Evolutionary conservation across 176 grass and related monocot genomes (phyloP), one percentile per base, ranked within the genome.

Genomic region (Areca catechu): DNA sequence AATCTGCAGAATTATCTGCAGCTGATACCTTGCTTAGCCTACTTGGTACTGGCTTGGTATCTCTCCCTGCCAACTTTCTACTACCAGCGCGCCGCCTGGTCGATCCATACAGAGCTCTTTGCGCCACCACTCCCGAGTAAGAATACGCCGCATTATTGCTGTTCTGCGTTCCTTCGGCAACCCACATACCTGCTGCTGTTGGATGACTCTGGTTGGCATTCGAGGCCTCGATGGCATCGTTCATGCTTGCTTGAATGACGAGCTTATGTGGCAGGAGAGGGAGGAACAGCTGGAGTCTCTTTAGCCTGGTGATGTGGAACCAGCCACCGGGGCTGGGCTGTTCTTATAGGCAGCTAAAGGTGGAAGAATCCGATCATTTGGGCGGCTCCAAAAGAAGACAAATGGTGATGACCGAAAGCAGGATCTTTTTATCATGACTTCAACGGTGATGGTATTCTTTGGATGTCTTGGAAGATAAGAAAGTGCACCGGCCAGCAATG

Each of bases 21-120:
- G 1, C 34, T 14, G 57, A 60, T 25, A 20, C n/a, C 27, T 60
- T 60, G 57, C 57, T 60, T 19, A 60, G 20, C 24, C 57, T 60
- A 30, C 57, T 60, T 16, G 57, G 57, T 4, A 6, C 17, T 17
- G 16, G 12, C 25, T 60, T 60, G 3, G 24, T 27, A 6, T 60
- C 57, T 28, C 29, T 60, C 15, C 17, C 24, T 14, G 10, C 25
- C 3, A 9, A 16, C 24, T 28, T 60, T 10, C 57, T 23, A 18
- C 57, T 6, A 25, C 57, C 57, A 17, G 1, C 14, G 9, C 57
- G 24, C 2, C 57, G 25, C 57, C 16, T 25, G 15, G n/a, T 28
- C 1, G 57, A 60, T 3, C 57, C 57, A 6, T n/a, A 60, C 24
- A 60, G 0, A 60, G 24, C 57, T 30, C 57, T 60, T 15, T 60